Conservation (phyloP, 2,329 filamentous ascomycete species). For the Aspergillus intermedius region DNA sequence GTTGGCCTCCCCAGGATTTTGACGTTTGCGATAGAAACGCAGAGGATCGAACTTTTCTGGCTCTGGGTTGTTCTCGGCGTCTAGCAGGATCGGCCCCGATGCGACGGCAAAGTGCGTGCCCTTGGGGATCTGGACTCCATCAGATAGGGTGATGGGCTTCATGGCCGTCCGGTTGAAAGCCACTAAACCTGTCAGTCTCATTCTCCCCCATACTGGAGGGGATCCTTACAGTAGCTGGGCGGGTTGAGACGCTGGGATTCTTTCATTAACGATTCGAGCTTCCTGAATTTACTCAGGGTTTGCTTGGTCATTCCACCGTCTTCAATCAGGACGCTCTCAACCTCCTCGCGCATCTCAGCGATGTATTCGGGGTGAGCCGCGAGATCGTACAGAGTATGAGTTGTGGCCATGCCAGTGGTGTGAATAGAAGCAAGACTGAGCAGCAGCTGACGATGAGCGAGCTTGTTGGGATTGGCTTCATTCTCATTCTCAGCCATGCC, state of each 20-base stretch:
- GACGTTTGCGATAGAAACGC: slow-evolving; percentile 10
- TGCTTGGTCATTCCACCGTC: slow-evolving; percentile 10
- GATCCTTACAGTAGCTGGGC: slow-evolving; percentile 1
- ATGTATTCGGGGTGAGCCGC: slow-evolving; percentile 14
- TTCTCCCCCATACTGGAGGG: background rate
- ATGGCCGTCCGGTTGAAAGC: slow-evolving; percentile 2
- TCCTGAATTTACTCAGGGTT: slow-evolving; percentile 4
- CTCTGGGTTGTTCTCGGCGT: slow-evolving; percentile 8
- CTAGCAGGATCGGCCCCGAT: slow-evolving; percentile 5
- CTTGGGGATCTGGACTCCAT: slow-evolving; percentile 4
- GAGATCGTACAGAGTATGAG: slow-evolving; percentile 15
- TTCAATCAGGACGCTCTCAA: slow-evolving; percentile 6
- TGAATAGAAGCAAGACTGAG: slow-evolving; percentile 10
- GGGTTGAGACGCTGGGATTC: slow-evolving; percentile 10
- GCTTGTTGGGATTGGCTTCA: slow-evolving; percentile 5
- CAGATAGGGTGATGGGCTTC: slow-evolving; percentile 1
- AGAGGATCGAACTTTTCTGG: slow-evolving; percentile 17
- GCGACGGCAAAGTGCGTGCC: slow-evolving; percentile 7
- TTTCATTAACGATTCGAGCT: slow-evolving; percentile 7
- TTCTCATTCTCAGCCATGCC: slow-evolving; percentile 13
- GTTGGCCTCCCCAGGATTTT: background rate
- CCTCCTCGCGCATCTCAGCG: slow-evolving; percentile 14
- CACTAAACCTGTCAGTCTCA: background rate
- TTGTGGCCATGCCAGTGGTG: slow-evolving; percentile 8
- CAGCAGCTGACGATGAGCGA: slow-evolving; percentile 10